Evolutionary conservation across 2,329 filamentous ascomycete genomes (phyloP).

Genomic region (Fusarium buxicola): DNA sequence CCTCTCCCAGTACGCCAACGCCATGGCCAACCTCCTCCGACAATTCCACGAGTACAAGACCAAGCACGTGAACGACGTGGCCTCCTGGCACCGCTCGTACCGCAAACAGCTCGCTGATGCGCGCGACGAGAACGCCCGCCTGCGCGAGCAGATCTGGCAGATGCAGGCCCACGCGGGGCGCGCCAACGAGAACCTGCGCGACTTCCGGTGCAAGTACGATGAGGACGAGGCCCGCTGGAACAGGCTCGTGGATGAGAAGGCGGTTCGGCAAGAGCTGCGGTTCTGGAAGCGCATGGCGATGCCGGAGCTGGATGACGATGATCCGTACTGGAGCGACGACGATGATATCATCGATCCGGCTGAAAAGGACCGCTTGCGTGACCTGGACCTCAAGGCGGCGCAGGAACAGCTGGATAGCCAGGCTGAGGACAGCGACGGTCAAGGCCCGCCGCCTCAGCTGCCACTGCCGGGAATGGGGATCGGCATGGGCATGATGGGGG

Average conservation of each 20-base stretch:
- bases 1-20: conserved; percentile 68
- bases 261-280: conserved; percentile 67
- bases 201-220: conserved; percentile 67
- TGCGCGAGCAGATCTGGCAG: conserved; percentile 75
- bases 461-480: conserved; percentile 41
- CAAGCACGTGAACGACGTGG: conserved; percentile 70
- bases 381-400: conserved; percentile 60
- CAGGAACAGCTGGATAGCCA: conserved; percentile 53
- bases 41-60: conserved; percentile 76
- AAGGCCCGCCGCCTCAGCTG: conserved; percentile 38
- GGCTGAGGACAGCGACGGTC: conserved; percentile 51
- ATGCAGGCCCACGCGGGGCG: conserved; percentile 71
- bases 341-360: conserved; percentile 71
- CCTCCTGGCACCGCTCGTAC: conserved; percentile 74
- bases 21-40: conserved; percentile 67
- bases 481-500: conserved; percentile 49
- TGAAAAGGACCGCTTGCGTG: conserved; percentile 67
- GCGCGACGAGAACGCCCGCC: conserved; percentile 70
- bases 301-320: conserved; percentile 69
- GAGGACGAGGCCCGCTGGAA: conserved; percentile 67
- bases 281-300: conserved; percentile 77
- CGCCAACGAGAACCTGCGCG: conserved; percentile 68
- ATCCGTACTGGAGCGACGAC: conserved; percentile 72
- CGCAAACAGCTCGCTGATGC: conserved; percentile 73
- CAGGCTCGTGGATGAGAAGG: conserved; percentile 63